Conservation (phyloP, 768 basidiomycete species). For the Phanerochaete sordida region DNA sequence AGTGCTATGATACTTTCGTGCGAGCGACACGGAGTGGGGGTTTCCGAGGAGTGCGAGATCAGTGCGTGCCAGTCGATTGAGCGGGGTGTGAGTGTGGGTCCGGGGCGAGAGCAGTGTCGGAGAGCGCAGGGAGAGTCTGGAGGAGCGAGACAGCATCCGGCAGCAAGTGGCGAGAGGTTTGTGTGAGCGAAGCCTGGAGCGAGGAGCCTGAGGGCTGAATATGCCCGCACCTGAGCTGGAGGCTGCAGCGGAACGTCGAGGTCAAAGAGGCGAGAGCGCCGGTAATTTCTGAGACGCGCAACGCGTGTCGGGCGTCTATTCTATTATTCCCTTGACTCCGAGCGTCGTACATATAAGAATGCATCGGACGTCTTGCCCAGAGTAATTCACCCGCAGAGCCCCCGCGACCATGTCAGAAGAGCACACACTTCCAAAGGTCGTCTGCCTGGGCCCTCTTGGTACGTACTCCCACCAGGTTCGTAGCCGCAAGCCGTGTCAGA, state of each 20-base stretch:
- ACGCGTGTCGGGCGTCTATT: not conserved
- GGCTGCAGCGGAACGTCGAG: not conserved
- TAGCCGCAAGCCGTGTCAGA: not conserved
- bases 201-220: no score
- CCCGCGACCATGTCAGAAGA: not conserved
- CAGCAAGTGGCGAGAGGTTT: not conserved
- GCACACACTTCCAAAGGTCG: slow-evolving; percentile 29
- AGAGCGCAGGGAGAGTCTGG: slow-evolving; percentile 4
- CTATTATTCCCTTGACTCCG: not conserved
- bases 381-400: not conserved
- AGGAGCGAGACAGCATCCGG: slow-evolving; percentile 1
- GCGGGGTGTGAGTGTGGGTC: not conserved
- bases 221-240: slow-evolving; percentile 1
- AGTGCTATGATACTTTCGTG: not conserved
- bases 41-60: not conserved
- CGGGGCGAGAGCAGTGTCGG: not conserved
- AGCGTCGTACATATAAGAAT: slow-evolving; percentile 1
- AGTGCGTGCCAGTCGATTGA: not conserved
- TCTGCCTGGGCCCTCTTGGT: slow-evolving; percentile 64
- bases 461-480: slow-evolving; percentile 68
- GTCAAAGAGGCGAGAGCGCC: not conserved
- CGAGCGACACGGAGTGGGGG: not conserved
- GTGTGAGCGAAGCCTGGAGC: not conserved
- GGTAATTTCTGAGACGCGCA: not conserved
- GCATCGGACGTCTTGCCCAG: not conserved